These are phyloP conservation scores for Agaricus blazei DNA, from an alignment of 768 basidiomycete species.

Conservation along the genomic window DNA sequence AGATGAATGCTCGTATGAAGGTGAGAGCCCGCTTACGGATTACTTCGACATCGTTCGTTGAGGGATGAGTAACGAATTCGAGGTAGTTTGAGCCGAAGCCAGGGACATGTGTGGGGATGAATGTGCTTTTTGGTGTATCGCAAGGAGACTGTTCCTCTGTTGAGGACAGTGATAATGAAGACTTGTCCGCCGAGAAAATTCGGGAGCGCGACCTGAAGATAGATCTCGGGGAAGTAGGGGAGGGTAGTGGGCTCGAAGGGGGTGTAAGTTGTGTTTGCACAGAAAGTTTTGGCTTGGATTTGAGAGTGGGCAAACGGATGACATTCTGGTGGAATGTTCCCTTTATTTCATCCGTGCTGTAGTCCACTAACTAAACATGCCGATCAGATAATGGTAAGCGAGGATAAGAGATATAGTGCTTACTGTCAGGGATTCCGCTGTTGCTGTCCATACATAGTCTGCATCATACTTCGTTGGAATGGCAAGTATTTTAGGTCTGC, in stretches of 20 bases:
- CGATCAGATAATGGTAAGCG: background rate
- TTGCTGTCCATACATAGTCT: constrained; percentile 56
- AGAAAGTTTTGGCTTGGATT: constrained; percentile 17
- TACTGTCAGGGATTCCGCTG: constrained; percentile 48
- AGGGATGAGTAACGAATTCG: constrained; percentile 47
- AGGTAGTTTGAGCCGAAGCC: constrained; percentile 53
- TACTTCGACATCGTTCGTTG: constrained; percentile 46
- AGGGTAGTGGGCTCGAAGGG: background rate
- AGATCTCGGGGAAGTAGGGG: constrained; percentile 9
- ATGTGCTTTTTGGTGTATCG: constrained; percentile 22
- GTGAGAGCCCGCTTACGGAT: constrained; percentile 33
- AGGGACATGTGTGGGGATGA: constrained; percentile 47
- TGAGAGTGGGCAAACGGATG: constrained; percentile 33
- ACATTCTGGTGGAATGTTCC: constrained; percentile 48
- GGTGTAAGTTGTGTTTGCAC: constrained; percentile 10
- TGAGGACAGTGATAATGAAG: constrained; percentile 17
- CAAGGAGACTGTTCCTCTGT: constrained; percentile 18
- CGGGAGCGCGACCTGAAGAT: constrained; percentile 15
- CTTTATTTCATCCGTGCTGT: constrained; percentile 42
- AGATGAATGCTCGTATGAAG: constrained; percentile 3
- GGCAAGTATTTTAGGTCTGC: constrained; percentile 53
- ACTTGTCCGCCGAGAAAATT: constrained; percentile 11
- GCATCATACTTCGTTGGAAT: constrained; percentile 61
- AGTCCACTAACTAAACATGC: constrained; percentile 42
- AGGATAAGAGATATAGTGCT: constrained; percentile 13